phyloP scores from a whole-genome alignment of 176 grass and related monocot genomes.

The Luzula sylvatica region DNA sequence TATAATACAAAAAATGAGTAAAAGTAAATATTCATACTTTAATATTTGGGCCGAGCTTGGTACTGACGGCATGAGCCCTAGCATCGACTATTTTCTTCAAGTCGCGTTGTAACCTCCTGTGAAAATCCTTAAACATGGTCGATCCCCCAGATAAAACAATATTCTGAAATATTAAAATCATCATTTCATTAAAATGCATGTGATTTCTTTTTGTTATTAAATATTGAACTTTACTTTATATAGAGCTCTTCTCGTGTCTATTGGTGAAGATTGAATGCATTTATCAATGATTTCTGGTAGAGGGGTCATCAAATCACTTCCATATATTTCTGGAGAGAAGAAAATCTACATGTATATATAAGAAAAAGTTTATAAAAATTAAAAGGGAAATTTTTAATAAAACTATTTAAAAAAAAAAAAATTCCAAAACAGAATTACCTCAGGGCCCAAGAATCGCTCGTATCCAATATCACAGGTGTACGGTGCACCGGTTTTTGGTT shows the following conservation, averaged over 20 bases:
- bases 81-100: slow-evolving; percentile 96
- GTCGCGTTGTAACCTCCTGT: slow-evolving; percentile 92
- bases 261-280: slow-evolving; percentile 96
- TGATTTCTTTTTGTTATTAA: slow-evolving; percentile 18
- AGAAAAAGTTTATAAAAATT: background rate
- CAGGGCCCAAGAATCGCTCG: slow-evolving; percentile 92
- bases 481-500: slow-evolving; percentile 67
- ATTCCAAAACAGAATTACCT: slow-evolving; percentile 39
- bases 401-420: background rate
- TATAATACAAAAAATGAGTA: slow-evolving; percentile 4
- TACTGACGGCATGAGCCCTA: slow-evolving; percentile 44
- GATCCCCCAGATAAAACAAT: slow-evolving; percentile 93
- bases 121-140: slow-evolving; percentile 99
- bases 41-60: slow-evolving; percentile 38
- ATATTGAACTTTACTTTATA: slow-evolving; percentile 80
- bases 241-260: slow-evolving; percentile 85
- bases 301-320: slow-evolving; percentile 58
- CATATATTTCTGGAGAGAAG: slow-evolving; percentile 95
- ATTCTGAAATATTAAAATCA: slow-evolving; percentile 46
- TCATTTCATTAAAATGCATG: background rate
- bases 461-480: slow-evolving; percentile 91
- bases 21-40: slow-evolving; percentile 48
- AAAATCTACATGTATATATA: slow-evolving; percentile 50
- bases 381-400: background rate
- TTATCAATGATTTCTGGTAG: slow-evolving; percentile 78